These are phyloP conservation scores for Xylariaceae sp. DNA, from an alignment of 2,329 filamentous ascomycete genomes.

Conservation along the genomic window DNA sequence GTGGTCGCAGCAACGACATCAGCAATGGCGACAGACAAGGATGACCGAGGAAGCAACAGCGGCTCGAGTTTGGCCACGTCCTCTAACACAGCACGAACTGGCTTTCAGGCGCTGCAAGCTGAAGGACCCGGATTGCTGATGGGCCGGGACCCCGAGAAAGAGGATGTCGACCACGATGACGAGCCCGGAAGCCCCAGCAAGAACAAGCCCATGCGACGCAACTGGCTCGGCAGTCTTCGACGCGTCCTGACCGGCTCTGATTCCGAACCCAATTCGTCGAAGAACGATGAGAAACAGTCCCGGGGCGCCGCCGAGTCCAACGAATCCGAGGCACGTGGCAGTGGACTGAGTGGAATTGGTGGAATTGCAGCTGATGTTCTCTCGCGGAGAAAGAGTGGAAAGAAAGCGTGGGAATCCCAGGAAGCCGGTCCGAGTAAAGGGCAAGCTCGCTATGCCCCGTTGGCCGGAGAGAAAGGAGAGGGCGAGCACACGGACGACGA, in stretches of 20 bases:
- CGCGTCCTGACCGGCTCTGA: slow-evolving; percentile 53
- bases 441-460: slow-evolving; percentile 29
- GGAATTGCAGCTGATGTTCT: slow-evolving; percentile 42
- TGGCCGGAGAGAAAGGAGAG: slow-evolving; percentile 4
- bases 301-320: slow-evolving; percentile 33
- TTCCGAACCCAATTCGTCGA: slow-evolving; percentile 28
- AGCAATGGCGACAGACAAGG: not conserved
- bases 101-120: slow-evolving; percentile 47
- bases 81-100: slow-evolving; percentile 51
- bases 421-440: slow-evolving; percentile 30
- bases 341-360: slow-evolving; percentile 35
- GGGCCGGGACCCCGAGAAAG: slow-evolving; percentile 27
- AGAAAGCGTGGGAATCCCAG: slow-evolving; percentile 47
- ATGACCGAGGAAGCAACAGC: slow-evolving; percentile 35
- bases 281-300: slow-evolving; percentile 28
- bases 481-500: slow-evolving; percentile 61
- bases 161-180: slow-evolving; percentile 20
- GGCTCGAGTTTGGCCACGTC: slow-evolving; percentile 35
- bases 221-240: slow-evolving; percentile 64
- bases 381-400: slow-evolving; percentile 50
- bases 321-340: slow-evolving; percentile 41
- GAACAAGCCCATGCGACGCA: slow-evolving; percentile 46
- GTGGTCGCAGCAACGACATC: slow-evolving; percentile 21
- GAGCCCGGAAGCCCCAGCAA: slow-evolving; percentile 53
- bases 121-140: slow-evolving; percentile 49